Conservation (phyloP, 176 grass and related monocot species). For the Avena eriantha region DNA sequence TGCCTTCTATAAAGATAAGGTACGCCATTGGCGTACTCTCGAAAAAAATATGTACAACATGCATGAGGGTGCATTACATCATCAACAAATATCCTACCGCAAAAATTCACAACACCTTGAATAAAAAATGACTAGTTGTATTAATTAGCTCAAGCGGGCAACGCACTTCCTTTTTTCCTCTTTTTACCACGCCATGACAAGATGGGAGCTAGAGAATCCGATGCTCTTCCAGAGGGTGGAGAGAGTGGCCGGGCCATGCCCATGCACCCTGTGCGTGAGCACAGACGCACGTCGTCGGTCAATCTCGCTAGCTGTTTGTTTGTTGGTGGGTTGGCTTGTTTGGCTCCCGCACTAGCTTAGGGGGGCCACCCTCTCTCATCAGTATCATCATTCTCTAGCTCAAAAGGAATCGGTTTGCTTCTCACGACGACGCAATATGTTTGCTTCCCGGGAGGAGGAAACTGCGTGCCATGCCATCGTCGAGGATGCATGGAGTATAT, state of each 20-base stretch:
- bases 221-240: constrained; percentile 29
- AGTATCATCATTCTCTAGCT: not conserved
- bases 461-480: constrained; percentile 8
- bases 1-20: no score
- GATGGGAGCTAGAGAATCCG: constrained; percentile 49
- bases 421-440: constrained; percentile 1
- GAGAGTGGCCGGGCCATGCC: not conserved
- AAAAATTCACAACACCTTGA: no score
- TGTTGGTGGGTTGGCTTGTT: not conserved
- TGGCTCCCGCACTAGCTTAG: not conserved
- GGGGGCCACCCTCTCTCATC: no score
- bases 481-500: not conserved
- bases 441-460: constrained; percentile 56
- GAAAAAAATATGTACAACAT: no score
- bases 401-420: constrained; percentile 38
- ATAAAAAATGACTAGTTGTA: no score
- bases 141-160: not conserved
- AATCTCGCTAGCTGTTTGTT: not conserved
- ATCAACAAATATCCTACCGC: no score
- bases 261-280: not conserved
- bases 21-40: no score
- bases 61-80: no score
- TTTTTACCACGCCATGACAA: constrained; percentile 33
- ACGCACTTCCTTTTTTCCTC: not conserved
- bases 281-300: not conserved